phyloP scores from a whole-genome alignment of 1,139 yeast species.

The Debaryomycetaceae sp. region DNA sequence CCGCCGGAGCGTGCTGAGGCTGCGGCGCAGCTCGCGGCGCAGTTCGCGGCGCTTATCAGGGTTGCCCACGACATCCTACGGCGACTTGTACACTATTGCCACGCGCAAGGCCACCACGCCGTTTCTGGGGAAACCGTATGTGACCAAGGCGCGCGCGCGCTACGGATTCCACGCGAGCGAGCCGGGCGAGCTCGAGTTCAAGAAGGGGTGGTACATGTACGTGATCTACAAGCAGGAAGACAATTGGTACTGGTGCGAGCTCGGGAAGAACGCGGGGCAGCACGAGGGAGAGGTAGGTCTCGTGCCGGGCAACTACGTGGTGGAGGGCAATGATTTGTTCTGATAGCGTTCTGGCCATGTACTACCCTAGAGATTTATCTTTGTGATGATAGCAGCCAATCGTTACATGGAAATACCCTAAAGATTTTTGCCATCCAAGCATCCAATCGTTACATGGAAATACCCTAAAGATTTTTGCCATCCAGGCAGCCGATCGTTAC shows the following conservation, averaged over 20 bases:
- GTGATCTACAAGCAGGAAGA: constrained; percentile 72
- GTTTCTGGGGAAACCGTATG: constrained; percentile 38
- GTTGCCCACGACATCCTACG: constrained; percentile 16
- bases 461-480: too few relatives aligned
- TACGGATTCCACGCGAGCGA: constrained; percentile 68
- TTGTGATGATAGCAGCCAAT: too few relatives aligned
- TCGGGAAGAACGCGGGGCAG: constrained; percentile 41
- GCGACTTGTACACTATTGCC: constrained; percentile 9
- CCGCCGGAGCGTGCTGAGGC: background rate
- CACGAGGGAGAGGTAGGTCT: constrained; percentile 46
- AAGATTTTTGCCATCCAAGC: too few relatives aligned
- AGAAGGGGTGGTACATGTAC: constrained; percentile 63
- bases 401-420: too few relatives aligned
- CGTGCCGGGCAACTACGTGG: constrained; percentile 70
- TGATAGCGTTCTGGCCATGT: too few relatives aligned
- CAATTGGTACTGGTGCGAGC: constrained; percentile 85
- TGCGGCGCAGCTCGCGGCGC: constrained; percentile 34
- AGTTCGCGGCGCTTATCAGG: constrained; percentile 4
- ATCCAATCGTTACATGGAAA: too few relatives aligned
- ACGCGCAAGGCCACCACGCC: constrained; percentile 14
- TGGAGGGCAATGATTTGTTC: too few relatives aligned
- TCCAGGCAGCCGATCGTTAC: too few relatives aligned
- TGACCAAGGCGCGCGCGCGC: constrained; percentile 54
- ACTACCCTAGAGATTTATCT: too few relatives aligned
- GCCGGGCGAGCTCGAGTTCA: constrained; percentile 68